Conservation (phyloP, 148 eudicot species). For the Cornus florida region DNA sequence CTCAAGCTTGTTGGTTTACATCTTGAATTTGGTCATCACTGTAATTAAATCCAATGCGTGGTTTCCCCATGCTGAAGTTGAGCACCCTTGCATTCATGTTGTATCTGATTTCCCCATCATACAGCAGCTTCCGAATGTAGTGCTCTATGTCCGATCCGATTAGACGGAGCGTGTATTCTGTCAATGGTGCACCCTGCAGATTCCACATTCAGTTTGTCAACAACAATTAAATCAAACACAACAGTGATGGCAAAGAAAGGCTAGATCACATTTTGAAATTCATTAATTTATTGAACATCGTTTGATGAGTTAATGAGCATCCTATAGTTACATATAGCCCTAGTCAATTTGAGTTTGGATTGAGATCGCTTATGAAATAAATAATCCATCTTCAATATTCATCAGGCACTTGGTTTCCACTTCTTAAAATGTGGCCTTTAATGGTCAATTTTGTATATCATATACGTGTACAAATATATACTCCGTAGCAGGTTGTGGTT, state of each 20-base stretch:
- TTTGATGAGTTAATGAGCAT: too few relatives aligned
- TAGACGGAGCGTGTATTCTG: constrained; percentile 85
- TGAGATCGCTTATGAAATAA: too few relatives aligned
- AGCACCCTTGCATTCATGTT: constrained; percentile 86
- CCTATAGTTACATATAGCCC: too few relatives aligned
- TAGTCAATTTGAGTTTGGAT: too few relatives aligned
- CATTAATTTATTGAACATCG: too few relatives aligned
- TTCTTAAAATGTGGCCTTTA: background rate
- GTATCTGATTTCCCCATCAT: constrained; percentile 79
- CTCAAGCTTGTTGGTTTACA: constrained; percentile 29
- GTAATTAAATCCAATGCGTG: constrained; percentile 74
- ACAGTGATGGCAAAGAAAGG: too few relatives aligned
- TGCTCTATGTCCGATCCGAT: constrained; percentile 94
- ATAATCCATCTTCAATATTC: too few relatives aligned
- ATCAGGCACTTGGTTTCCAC: too few relatives aligned
- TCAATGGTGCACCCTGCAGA: constrained; percentile 79
- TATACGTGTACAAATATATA: background rate
- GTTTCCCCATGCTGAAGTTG: constrained; percentile 95
- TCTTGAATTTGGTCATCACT: constrained; percentile 52
- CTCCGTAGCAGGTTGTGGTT: background rate
- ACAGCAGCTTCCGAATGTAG: constrained; percentile 84
- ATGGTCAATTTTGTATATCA: background rate
- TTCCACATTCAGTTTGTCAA: constrained; percentile 1
- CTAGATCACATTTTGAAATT: too few relatives aligned
- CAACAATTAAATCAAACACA: too few relatives aligned